A percentile compares a stretch with the other conserved stretches of the same genome.
Evolutionary conservation across 176 grass and related monocot species (phyloP).

Genomic region (Stipa capillata): DNA sequence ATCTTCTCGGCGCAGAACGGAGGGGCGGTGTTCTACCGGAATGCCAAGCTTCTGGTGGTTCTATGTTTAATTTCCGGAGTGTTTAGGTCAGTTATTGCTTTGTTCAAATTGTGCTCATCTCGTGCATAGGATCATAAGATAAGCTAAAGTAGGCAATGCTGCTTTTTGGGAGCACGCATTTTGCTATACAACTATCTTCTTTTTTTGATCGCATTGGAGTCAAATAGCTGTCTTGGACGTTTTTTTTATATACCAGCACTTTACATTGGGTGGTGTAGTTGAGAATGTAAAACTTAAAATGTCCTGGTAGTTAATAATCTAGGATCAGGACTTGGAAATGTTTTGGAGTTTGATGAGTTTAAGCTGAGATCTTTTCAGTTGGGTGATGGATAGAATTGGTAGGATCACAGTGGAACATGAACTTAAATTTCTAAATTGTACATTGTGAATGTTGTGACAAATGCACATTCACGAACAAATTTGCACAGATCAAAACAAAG

Average conservation of each 20-base stretch:
- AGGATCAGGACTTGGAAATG: not conserved
- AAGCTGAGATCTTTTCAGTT: not conserved
- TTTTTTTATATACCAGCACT: not conserved
- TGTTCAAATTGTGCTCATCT: not conserved
- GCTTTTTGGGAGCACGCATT: not conserved
- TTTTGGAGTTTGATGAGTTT: not conserved
- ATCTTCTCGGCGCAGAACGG: slow-evolving; percentile 92
- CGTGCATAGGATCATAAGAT: not conserved
- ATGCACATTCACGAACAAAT: not conserved
- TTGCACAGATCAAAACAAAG: not conserved
- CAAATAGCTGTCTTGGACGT: not conserved
- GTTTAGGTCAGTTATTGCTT: slow-evolving; percentile 56
- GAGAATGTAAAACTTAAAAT: not conserved
- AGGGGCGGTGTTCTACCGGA: slow-evolving; percentile 62
- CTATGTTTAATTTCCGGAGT: slow-evolving; percentile 88
- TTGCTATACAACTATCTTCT: not conserved
- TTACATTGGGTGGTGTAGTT: not conserved
- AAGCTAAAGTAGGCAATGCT: not conserved
- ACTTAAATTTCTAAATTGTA: not conserved
- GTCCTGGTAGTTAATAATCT: not conserved
- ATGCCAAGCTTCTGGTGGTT: slow-evolving; percentile 72
- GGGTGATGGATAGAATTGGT: not conserved
- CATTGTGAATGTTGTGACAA: not conserved
- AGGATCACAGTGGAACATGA: not conserved
- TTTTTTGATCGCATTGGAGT: not conserved